Conservation (phyloP, 768 basidiomycete species). For the Gelatoporia subvermispora region DNA sequence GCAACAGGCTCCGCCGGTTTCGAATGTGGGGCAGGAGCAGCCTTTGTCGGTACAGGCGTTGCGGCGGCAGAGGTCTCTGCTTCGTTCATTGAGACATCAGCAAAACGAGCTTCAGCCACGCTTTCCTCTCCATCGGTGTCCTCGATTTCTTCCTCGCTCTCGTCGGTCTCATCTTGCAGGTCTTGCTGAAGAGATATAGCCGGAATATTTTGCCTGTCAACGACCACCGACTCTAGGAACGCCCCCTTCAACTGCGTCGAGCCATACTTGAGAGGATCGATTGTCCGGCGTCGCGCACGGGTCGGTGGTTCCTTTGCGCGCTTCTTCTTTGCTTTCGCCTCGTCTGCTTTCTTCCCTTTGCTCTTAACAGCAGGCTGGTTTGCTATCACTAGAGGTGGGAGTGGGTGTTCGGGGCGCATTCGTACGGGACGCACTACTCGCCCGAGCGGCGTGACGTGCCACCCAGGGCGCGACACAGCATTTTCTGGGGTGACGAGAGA, state of each 20-base stretch:
- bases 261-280: slow-evolving; percentile 71
- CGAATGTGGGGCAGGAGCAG: slow-evolving; percentile 5
- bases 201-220: background rate
- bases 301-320: slow-evolving; percentile 42
- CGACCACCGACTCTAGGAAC: slow-evolving; percentile 41
- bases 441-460: slow-evolving; percentile 66
- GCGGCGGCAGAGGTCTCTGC: background rate
- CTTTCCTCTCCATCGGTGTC: slow-evolving; percentile 8
- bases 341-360: slow-evolving; percentile 9
- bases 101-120: background rate
- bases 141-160: background rate
- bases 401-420: slow-evolving; percentile 65
- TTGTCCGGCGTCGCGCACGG: slow-evolving; percentile 57
- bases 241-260: slow-evolving; percentile 66
- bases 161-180: background rate
- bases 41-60: background rate
- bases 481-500: slow-evolving; percentile 56
- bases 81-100: background rate
- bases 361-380: slow-evolving; percentile 4
- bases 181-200: background rate
- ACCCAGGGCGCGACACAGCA: slow-evolving; percentile 47
- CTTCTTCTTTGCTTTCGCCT: slow-evolving; percentile 32
- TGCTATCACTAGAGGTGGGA: slow-evolving; percentile 30
- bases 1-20: background rate
- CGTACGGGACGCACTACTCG: slow-evolving; percentile 61